Percentiles rank a stretch among this genome's conserved stretches.
These are phyloP conservation scores for Hirschfeldia incana DNA, from an alignment of 345 rosid species.

Conservation along the genomic window DNA sequence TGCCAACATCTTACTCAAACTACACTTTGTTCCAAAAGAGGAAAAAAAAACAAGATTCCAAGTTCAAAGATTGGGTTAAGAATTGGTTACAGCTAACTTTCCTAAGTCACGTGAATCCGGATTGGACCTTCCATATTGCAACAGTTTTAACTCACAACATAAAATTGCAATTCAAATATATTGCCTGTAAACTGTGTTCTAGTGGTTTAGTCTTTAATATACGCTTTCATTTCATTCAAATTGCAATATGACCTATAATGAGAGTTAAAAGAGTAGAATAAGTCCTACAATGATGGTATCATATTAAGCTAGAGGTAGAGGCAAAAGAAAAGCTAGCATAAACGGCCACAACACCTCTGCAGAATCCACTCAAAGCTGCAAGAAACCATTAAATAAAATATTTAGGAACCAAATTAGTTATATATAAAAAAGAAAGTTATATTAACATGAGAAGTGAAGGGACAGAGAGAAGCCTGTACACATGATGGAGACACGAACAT, in stretches of 20 bases:
- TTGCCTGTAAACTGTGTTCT: background rate
- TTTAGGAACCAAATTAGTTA: background rate
- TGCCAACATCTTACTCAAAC: background rate
- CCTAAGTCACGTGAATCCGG: background rate
- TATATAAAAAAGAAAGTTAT: too few species aligned
- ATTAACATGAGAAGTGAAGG: background rate
- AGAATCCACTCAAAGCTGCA: conserved; percentile 35
- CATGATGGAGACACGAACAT: conserved; percentile 32
- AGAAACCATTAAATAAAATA: background rate
- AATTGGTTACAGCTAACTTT: background rate
- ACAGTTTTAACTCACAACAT: background rate
- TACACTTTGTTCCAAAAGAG: background rate
- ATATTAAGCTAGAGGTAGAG: background rate
- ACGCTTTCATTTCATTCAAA: background rate
- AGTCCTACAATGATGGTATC: background rate
- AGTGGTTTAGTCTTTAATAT: background rate
- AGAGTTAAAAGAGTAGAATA: background rate
- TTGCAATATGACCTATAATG: background rate
- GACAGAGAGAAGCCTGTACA: conserved; percentile 22
- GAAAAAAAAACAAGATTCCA: background rate
- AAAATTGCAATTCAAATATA: background rate
- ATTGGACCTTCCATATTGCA: background rate
- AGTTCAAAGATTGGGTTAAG: conserved; percentile 2
- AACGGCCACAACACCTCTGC: conserved; percentile 30
- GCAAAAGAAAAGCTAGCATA: conserved; percentile 9